phyloP scores from a whole-genome alignment of 106 monocot species.

The Allium sativum region DNA sequence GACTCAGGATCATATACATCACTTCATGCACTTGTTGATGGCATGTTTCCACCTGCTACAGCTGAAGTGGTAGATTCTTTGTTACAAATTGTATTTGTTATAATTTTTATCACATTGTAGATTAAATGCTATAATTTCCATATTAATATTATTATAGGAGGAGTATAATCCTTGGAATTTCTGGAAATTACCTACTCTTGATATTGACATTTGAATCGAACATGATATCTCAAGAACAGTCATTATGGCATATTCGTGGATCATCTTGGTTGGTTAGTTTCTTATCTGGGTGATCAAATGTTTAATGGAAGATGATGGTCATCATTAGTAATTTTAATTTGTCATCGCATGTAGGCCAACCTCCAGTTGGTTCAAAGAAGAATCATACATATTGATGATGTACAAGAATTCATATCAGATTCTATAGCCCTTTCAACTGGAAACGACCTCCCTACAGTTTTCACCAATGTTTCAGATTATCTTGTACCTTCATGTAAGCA shows the following conservation, averaged over 20 bases:
- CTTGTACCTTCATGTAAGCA: too few species aligned
- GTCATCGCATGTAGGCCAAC: too few species aligned
- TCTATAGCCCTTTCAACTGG: too few species aligned
- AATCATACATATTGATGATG: too few species aligned
- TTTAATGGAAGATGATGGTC: too few species aligned
- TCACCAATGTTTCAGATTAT: too few species aligned
- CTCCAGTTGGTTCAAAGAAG: too few species aligned
- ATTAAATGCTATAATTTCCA: too few species aligned
- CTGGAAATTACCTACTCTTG: constrained; percentile 63
- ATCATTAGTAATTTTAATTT: too few species aligned
- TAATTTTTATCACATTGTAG: constrained; percentile 1
- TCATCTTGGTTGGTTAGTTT: background rate
- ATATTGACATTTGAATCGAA: constrained; percentile 29
- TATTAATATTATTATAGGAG: constrained; percentile 30
- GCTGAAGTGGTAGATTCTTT: constrained; percentile 45
- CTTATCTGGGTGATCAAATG: too few species aligned
- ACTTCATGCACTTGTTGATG: constrained; percentile 62
- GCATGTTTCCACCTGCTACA: constrained; percentile 67
- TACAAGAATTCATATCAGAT: too few species aligned
- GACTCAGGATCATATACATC: constrained; percentile 77
- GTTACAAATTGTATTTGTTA: background rate
- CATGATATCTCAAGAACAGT: background rate
- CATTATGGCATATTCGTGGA: background rate
- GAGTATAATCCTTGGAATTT: constrained; percentile 69
- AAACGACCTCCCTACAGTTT: too few species aligned